Conservation (phyloP, 164 flowering plant genomes). For the Umbellularia californica region DNA sequence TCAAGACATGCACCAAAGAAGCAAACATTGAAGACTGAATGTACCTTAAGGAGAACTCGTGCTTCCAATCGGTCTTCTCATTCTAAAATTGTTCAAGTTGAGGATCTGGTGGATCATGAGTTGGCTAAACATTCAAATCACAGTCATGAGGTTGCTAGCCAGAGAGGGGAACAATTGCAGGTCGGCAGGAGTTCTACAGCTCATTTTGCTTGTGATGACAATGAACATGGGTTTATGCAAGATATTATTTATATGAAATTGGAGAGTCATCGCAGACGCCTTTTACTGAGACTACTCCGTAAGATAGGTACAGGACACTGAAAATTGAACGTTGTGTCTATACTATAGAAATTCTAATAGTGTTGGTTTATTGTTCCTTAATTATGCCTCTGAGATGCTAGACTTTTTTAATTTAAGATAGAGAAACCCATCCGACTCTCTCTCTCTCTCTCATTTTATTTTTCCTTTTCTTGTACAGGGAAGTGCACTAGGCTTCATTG, state of each 20-base stretch:
- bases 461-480: conserved; percentile 37
- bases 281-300: conserved; percentile 26
- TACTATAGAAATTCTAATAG: not conserved
- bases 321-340: not conserved
- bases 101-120: conserved; percentile 9
- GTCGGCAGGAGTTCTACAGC: not conserved
- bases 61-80: conserved; percentile 39
- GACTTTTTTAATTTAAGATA: not conserved
- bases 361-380: not conserved
- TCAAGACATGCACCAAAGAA: conserved; percentile 23
- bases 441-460: not conserved
- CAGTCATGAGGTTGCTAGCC: conserved; percentile 12
- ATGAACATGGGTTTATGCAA: conserved; percentile 31
- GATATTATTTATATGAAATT: conserved; percentile 49
- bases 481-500: conserved; percentile 40
- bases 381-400: not conserved
- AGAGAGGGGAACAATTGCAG: conserved; percentile 8
- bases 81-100: conserved; percentile 15
- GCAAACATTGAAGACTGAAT: conserved; percentile 19
- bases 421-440: not conserved
- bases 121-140: conserved; percentile 13
- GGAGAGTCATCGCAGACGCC: conserved; percentile 57
- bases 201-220: conserved; percentile 23
- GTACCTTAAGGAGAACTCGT: conserved; percentile 48
- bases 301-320: conserved; percentile 24